Base-by-base conservation (phyloP, 352 stramenopile species). In the Pythium aquatile region DNA sequence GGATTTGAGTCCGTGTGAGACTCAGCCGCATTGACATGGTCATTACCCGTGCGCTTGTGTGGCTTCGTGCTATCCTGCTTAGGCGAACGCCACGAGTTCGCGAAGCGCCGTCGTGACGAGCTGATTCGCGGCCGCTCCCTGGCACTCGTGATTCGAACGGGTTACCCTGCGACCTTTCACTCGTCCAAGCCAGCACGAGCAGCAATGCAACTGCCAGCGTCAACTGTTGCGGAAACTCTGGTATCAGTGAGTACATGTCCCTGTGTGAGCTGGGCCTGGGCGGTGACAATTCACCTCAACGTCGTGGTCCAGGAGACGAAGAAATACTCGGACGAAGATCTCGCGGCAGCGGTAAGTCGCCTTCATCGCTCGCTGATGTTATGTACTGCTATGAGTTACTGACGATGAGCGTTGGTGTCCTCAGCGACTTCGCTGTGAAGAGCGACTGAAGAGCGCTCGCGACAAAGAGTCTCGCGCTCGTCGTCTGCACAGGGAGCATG, bases 1-100 rank as follows among this genome's bases (percentile, higher is more conserved):
- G 11, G 40, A 11, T 47, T 14, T 14, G 16, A 20, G 40, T 47
- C 40, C 16, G 26, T 24, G 40, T 47, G 40, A 47, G 40, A 26
- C 14, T 47, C 9, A 9, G 5, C 17, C 9, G 2, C 40, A 17
- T 17, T 47, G 40, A 47, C 40, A 26, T 10, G 16, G 5, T 9
- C 14, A 16, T 57, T 42, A 29, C 51, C 14, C 30, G 26, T 42
- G 29, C 44, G 17, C 33, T 57, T 40, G 29, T 44, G 11, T 16
- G 11, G 51, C 39, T 14, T 24, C 17, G 40, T 47, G 13, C 10
- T 52, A 16, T 58, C 8, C 20, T 39, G n/a, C 8, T n/a, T 33
- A 91, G 83, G 80, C 42, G 75, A 78, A 66, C 76, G 74, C 16
- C 77, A 92, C 65, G 79, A 77, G 65, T 68, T 81, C 26, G 75